Base-by-base conservation (phyloP, 495 filamentous ascomycete genomes). In the Hypoxylon cercidicola region DNA sequence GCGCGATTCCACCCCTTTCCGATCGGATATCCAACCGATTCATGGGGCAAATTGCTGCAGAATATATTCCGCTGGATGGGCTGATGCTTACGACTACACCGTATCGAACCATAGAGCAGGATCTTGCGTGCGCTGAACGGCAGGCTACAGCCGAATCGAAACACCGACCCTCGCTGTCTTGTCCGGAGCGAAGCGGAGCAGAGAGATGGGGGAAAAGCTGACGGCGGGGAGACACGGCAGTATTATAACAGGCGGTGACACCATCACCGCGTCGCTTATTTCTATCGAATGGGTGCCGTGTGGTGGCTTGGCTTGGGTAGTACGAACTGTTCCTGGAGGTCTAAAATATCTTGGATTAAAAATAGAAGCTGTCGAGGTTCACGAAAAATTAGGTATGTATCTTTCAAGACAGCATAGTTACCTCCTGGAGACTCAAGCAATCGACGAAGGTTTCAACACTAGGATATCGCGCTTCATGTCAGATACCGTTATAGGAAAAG, bases 81-180 rank as follows among this genome's bases (percentile, higher is more conserved):
- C 50, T 66, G 55, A 60, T 49, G 49, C 34, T 65, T 39, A 58
- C 61, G 21, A 55, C 35, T n/a, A 32, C 6, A 45, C 20, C 40
- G 39, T 35, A 4, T 15, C 47, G 47, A 53, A 10, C 16, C 34
- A 28, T 39, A 52, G 45, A 21, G 37, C 53, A 58, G 44, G 50
- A 66, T 66, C 62, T 66, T 49, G 49, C 55, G 18, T 49, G 49
- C 55, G 18, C 43, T 2, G 28, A 34, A 46, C 50, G 39, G 40
- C 30, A 12, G 54, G 13, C 37, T 11, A 21, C 23, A 46, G 25
- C n/a, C 16, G 46, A 39, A 16, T 20, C 40, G 47, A 45, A n/a
- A n/a, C n/a, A 12, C 12, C 35, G 4, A 15, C 15, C 5, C 5
- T 16, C 1, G 39, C 12, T 47, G 43, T 45, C 18, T 6, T 44